Evolutionary conservation across 306 rosid genomes (phyloP), one percentile per base, ranked within the genome.

Genomic region (Acacia acuminata): DNA sequence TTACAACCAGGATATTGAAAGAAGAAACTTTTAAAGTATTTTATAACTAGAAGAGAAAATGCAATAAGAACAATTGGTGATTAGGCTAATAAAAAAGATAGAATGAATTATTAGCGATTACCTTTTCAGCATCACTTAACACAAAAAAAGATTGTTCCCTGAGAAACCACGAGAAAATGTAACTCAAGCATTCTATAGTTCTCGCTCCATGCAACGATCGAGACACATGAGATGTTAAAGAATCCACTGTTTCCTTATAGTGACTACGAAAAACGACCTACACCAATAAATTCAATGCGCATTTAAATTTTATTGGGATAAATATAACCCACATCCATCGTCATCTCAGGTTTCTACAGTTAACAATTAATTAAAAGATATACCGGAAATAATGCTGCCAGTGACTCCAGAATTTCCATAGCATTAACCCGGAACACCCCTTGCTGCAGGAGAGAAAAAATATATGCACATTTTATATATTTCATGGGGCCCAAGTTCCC

Each of bases 161-260:
- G 10, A 60, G 64, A 50, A 40, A 5, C 10, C 16, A 51, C n/a
- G 16, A 45, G 42, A 77, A 19, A 77, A 84, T 47, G 43, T 0
- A 20, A 71, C 82, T 48, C 70, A 84, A 68, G 81, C 61, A 71
- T 53, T 84, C 79, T n/a, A 81, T 67, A 50, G 64, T 48, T 71
- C 16, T 80, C 4, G 82, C 82, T 17, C 51, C 73, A 34, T 81
- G 4, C 42, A 40, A 15, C 7, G 53, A 19, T 17, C 16, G 22
- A 53, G 64, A 48, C 50, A 81, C 22, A 4, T n/a, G 6, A 64
- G 27, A 76, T 81, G 64, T 71, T 44, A 84, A 75, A 51, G 79
- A 56, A 60, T 40, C 50, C 72, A 70, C 51, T n/a, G 84, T 40
- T 51, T n/a, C 63, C 44, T 63, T 36, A 65, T 71, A 84, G 53